A percentile compares a stretch with the other conserved stretches of the same genome.
Evolutionary conservation across 805 yeast species (phyloP).

Genomic region (Ogataea nakhonphanomensis): DNA sequence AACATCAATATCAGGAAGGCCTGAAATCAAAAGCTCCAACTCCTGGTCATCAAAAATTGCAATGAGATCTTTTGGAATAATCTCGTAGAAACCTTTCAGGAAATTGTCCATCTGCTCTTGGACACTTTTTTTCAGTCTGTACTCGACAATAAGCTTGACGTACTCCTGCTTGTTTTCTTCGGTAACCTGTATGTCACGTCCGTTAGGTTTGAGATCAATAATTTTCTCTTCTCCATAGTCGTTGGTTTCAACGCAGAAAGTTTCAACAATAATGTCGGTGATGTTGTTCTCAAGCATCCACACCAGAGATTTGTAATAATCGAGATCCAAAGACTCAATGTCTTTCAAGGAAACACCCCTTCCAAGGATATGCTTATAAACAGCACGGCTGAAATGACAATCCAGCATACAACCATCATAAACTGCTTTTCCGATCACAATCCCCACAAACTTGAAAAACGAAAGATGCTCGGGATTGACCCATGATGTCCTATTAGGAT

Average conservation of each 20-base stretch:
- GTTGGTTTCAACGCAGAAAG: slow-evolving; percentile 88
- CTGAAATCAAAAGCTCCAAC: slow-evolving; percentile 85
- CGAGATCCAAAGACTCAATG: slow-evolving; percentile 90
- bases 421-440: slow-evolving; percentile 91
- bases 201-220: slow-evolving; percentile 79
- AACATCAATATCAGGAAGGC: slow-evolving; percentile 93
- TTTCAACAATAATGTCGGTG: slow-evolving; percentile 91
- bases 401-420: slow-evolving; percentile 82
- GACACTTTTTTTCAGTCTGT: slow-evolving; percentile 77
- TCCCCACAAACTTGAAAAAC: slow-evolving; percentile 91
- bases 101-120: slow-evolving; percentile 84
- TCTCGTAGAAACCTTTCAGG: slow-evolving; percentile 82
- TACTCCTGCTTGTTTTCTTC: slow-evolving; percentile 90
- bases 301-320: slow-evolving; percentile 83
- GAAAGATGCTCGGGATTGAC: slow-evolving; percentile 91
- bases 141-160: slow-evolving; percentile 81
- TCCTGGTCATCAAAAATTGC: slow-evolving; percentile 94
- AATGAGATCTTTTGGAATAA: slow-evolving; percentile 79
- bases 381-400: slow-evolving; percentile 93
- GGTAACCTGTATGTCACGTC: slow-evolving; percentile 80
- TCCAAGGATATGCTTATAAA: slow-evolving; percentile 82
- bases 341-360: slow-evolving; percentile 82
- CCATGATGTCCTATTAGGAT: slow-evolving; percentile 89
- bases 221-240: slow-evolving; percentile 88
- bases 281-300: slow-evolving; percentile 98